Evolutionary conservation across 768 basidiomycete genomes (phyloP), one percentile per base, ranked within the genome.

Genomic region (Lentinula aciculospora): DNA sequence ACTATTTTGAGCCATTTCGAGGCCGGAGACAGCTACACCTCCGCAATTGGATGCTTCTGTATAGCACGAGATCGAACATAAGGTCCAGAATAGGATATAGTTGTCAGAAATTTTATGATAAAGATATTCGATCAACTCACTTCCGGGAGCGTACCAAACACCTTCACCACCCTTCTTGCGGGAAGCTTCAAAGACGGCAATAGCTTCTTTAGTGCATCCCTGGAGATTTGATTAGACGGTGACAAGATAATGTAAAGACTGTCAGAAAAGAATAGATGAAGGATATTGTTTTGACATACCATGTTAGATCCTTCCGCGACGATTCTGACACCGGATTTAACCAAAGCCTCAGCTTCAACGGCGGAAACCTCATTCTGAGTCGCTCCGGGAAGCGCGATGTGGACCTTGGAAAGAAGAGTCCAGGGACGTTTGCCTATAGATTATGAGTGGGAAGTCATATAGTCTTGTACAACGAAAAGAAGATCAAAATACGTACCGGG

Each of bases 1-100:
- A 65, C 83, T 85, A 77, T 90, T 89, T 74, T 89, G 87, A 2
- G 85, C 83, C 86, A 89, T 88, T 76, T 89, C 88, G 61, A 89
- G 81, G 62, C 85, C 86, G 8, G 85, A 88, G 23, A 88, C 86
- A 39, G 86, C 86, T 56, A 90, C 88, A 72, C 88, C 88, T 70
- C 88, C 88, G 63, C 79, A 81, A 73, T 86, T 85, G 68, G 78
- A 76, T 5, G 79, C 78, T 72, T 80, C 74, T 75, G 63, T 17
- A 46, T 36, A 12, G 12, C 42, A 44, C 42, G 21, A 23, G 42
- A 7, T 44, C 9, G n/a, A n/a, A 9, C 17, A 13, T 25, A 49
- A 13, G 17, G 15, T 13, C 28, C 3, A 23, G 10, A 47, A 23
- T 15, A 23, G n/a, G n/a, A 27, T 21, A 27, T 27, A 17, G 42